phyloP scores from a whole-genome alignment of 805 yeast species.

The Brettanomyces naardenensis region DNA sequence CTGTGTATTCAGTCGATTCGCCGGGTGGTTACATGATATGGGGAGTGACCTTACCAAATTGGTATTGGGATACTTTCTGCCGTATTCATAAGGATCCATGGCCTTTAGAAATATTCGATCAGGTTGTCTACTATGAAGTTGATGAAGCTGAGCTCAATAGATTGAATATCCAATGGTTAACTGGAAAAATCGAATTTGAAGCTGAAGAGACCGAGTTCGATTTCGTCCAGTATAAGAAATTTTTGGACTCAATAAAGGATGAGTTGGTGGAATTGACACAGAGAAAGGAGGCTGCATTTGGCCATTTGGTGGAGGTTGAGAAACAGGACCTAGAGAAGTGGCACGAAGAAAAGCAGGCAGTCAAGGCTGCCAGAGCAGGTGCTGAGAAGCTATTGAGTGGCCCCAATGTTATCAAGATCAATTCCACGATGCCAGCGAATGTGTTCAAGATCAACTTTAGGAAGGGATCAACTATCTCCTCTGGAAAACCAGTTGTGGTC shows the following conservation, averaged over 20 bases:
- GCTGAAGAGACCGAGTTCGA: slow-evolving; percentile 25
- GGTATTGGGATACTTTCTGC: slow-evolving; percentile 28
- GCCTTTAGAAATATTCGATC: slow-evolving; percentile 27
- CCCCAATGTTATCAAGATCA: slow-evolving; percentile 17
- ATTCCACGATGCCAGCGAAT: slow-evolving; percentile 26
- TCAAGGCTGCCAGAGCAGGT: slow-evolving; percentile 14
- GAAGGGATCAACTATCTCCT: slow-evolving; percentile 17
- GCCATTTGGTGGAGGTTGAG: slow-evolving; percentile 17
- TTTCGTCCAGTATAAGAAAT: slow-evolving; percentile 23
- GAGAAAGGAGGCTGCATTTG: slow-evolving; percentile 18
- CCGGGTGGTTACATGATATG: slow-evolving; percentile 28
- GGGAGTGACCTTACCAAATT: slow-evolving; percentile 24
- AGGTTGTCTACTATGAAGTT: slow-evolving; percentile 28
- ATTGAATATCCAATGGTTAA: slow-evolving; percentile 23
- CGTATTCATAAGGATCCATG: slow-evolving; percentile 23
- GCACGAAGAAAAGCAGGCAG: slow-evolving; percentile 17
- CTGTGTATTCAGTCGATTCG: slow-evolving; percentile 23
- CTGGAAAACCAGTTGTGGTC: slow-evolving; percentile 18
- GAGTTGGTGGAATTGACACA: slow-evolving; percentile 16
- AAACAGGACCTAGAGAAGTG: slow-evolving; percentile 13
- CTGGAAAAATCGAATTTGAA: slow-evolving; percentile 23
- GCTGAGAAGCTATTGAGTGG: slow-evolving; percentile 15
- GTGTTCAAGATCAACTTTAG: slow-evolving; percentile 23
- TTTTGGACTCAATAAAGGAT: slow-evolving; percentile 21
- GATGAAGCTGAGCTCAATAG: slow-evolving; percentile 20